phyloP scores from a whole-genome alignment of 495 filamentous ascomycete species.

The Chaetomium tenue region DNA sequence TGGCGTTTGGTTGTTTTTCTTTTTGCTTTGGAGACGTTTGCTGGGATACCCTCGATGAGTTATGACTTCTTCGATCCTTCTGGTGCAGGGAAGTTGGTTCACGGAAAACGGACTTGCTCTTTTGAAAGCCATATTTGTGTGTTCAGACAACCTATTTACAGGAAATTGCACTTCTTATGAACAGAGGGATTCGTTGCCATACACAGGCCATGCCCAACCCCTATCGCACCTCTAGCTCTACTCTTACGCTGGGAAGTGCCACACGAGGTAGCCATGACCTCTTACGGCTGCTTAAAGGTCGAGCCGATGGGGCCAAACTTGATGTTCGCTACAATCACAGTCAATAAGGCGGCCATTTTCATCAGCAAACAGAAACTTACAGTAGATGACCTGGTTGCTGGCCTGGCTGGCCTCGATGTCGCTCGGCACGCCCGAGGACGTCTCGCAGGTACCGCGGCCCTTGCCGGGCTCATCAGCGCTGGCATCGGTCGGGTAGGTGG shows the following conservation, averaged over 20 bases:
- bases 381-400: constrained; percentile 53
- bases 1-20: not conserved
- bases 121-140: not conserved
- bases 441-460: constrained; percentile 66
- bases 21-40: not conserved
- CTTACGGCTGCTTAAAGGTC: constrained; percentile 45
- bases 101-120: not conserved
- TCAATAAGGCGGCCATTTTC: not conserved
- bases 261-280: not conserved
- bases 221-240: not conserved
- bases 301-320: constrained; percentile 66
- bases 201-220: not conserved
- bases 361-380: not conserved
- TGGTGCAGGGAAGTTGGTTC: not conserved
- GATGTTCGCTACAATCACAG: constrained; percentile 54
- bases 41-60: not conserved
- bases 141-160: constrained; percentile 5
- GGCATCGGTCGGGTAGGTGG: constrained; percentile 62
- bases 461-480: constrained; percentile 55
- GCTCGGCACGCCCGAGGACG: constrained; percentile 57
- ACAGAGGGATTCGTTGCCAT: not conserved
- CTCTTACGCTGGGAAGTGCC: not conserved
- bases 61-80: not conserved
- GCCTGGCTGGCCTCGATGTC: constrained; percentile 55
- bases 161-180: not conserved